These are phyloP conservation scores for Saccharomyces uvarum DNA, from an alignment of 1,139 yeast species.

Conservation along the genomic window DNA sequence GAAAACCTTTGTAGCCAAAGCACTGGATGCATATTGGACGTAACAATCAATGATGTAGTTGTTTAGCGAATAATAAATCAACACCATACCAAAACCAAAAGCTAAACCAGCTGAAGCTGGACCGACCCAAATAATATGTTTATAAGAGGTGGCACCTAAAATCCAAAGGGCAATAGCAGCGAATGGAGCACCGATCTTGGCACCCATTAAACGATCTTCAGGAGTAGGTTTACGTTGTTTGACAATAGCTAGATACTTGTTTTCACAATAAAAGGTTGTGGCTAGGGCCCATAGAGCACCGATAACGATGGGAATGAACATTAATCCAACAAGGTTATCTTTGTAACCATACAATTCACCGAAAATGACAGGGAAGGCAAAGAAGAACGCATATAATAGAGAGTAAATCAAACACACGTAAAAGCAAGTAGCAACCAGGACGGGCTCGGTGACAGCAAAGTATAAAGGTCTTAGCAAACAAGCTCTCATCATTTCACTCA, in stretches of 20 bases:
- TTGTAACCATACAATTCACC: constrained; percentile 55
- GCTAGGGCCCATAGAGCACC: constrained; percentile 69
- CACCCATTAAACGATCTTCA: constrained; percentile 80
- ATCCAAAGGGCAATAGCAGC: constrained; percentile 82
- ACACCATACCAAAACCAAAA: constrained; percentile 87
- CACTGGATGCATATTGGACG: constrained; percentile 78
- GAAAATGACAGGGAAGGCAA: constrained; percentile 76
- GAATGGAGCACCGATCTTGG: constrained; percentile 84
- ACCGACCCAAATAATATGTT: constrained; percentile 83
- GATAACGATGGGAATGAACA: constrained; percentile 79
- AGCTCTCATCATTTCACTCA: constrained; percentile 56
- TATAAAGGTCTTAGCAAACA: constrained; percentile 68
- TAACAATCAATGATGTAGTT: constrained; percentile 85
- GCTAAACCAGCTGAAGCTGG: constrained; percentile 87
- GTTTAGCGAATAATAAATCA: constrained; percentile 77
- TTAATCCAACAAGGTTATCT: constrained; percentile 67
- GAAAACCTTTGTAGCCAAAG: constrained; percentile 83
- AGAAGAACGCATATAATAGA: constrained; percentile 80
- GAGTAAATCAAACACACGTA: constrained; percentile 85
- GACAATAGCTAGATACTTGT: constrained; percentile 45
- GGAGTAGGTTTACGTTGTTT: constrained; percentile 63
- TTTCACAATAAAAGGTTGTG: constrained; percentile 70
- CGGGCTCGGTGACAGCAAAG: constrained; percentile 73
- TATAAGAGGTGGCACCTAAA: constrained; percentile 78
- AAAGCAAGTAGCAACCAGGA: constrained; percentile 69